Conservation (phyloP, 352 stramenopile species). For the Globisporangium abappressorium region DNA sequence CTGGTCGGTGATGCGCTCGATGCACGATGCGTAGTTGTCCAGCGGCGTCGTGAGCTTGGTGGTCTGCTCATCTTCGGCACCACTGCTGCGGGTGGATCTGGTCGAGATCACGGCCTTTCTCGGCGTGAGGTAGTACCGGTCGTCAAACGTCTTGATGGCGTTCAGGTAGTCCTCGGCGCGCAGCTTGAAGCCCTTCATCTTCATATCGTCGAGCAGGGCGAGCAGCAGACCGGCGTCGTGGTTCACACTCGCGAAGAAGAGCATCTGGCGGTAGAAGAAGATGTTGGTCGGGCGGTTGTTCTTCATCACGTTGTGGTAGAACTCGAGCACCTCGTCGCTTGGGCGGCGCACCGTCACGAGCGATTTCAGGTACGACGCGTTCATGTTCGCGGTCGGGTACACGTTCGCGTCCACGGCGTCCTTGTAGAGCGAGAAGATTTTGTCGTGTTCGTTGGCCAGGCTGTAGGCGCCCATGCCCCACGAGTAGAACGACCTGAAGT, state of each 20-base stretch:
- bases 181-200: conserved; percentile 64
- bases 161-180: conserved; percentile 48
- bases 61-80: conserved; percentile 3
- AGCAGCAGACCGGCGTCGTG: conserved; percentile 30
- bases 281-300: conserved; percentile 47
- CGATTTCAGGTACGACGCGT: conserved; percentile 45
- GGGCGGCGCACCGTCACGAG: conserved; percentile 32
- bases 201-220: conserved; percentile 56
- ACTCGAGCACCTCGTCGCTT: conserved; percentile 40
- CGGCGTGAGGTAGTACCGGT: conserved; percentile 34
- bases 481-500: conserved; percentile 69
- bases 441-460: conserved; percentile 22
- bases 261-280: conserved; percentile 60
- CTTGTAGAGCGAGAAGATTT: conserved; percentile 52
- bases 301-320: conserved; percentile 39
- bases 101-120: conserved; percentile 5
- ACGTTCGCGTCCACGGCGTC: conserved; percentile 30
- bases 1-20: conserved; percentile 35
- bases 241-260: conserved; percentile 37
- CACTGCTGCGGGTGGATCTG: conserved; percentile 6
- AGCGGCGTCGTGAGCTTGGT: conserved; percentile 25
- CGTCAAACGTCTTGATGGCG: conserved; percentile 48
- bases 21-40: conserved; percentile 45
- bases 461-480: conserved; percentile 52
- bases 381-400: conserved; percentile 70